phyloP scores from a whole-genome alignment of 2,329 filamentous ascomycete genomes.

The Ophiostoma pallidulum region DNA sequence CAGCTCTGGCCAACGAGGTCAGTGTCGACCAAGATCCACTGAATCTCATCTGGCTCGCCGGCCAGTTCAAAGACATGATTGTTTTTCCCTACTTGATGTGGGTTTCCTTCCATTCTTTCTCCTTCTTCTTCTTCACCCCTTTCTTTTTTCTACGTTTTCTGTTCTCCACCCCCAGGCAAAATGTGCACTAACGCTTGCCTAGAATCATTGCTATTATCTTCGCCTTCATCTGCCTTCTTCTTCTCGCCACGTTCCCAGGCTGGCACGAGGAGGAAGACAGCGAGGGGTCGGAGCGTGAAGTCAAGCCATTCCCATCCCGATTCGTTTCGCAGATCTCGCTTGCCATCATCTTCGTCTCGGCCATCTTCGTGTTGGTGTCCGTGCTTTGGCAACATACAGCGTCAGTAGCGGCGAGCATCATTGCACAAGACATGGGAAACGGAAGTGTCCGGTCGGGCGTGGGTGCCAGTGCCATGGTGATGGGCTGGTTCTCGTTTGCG shows the following conservation, averaged over 20 bases:
- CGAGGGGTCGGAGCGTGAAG: conserved; percentile 73
- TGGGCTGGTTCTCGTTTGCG: conserved; percentile 96
- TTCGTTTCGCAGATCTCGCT: conserved; percentile 88
- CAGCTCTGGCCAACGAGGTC: conserved; percentile 80
- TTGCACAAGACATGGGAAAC: conserved; percentile 87
- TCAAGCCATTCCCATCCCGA: conserved; percentile 87
- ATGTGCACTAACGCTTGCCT: conserved; percentile 11
- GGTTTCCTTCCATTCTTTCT: conserved; percentile 27
- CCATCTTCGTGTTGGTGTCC: conserved; percentile 63
- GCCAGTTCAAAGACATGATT: conserved; percentile 96
- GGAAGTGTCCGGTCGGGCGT: conserved; percentile 80
- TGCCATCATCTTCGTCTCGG: conserved; percentile 77
- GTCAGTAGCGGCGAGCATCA: conserved; percentile 86
- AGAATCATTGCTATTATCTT: conserved; percentile 97
- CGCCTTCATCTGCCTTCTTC: conserved; percentile 88
- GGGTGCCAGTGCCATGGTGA: conserved; percentile 88
- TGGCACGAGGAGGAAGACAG: conserved; percentile 90
- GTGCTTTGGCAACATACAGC: conserved; percentile 90
- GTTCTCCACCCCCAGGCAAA: too few species aligned
- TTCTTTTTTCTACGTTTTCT: background rate
- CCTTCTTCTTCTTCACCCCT: too few species aligned
- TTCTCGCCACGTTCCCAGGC: conserved; percentile 92
- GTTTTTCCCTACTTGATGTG: conserved; percentile 95
- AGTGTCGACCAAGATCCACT: conserved; percentile 87
- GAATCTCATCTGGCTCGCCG: conserved; percentile 93